phyloP scores from a whole-genome alignment of 1,284 basidiomycete genomes.

The Cutaneotrichosporon cavernicola region DNA sequence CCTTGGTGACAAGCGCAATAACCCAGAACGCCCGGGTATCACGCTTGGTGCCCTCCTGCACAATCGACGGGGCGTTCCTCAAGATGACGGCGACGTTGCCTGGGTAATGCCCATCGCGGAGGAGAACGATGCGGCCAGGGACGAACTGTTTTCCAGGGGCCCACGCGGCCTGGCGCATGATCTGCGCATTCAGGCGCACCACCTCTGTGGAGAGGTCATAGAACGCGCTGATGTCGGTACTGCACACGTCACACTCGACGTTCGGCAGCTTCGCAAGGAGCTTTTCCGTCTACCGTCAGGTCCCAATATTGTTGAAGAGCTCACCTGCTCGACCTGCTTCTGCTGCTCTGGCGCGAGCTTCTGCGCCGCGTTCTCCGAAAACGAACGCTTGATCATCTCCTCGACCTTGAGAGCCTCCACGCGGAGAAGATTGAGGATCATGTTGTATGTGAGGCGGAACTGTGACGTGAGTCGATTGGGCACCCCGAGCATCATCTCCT shows the following conservation, averaged over 20 bases:
- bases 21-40: conserved; percentile 60
- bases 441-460: conserved; percentile 97
- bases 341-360: conserved; percentile 90
- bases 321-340: conserved; percentile 74
- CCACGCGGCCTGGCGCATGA: conserved; percentile 66
- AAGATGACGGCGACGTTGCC: conserved; percentile 74
- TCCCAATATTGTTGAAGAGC: conserved; percentile 28
- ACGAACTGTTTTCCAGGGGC: conserved; percentile 66
- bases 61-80: conserved; percentile 61
- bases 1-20: conserved; percentile 70
- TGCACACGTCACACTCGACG: conserved; percentile 68
- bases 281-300: conserved; percentile 66
- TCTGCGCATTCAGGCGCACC: conserved; percentile 63
- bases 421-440: conserved; percentile 95
- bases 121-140: conserved; percentile 75
- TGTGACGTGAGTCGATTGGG: conserved; percentile 93
- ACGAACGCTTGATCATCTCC: conserved; percentile 99
- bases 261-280: conserved; percentile 65
- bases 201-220: conserved; percentile 75
- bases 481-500: conserved; percentile 88
- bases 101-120: conserved; percentile 82
- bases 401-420: conserved; percentile 96
- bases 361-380: conserved; percentile 97
- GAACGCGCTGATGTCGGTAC: conserved; percentile 67
- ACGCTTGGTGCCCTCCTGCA: conserved; percentile 55